Evolutionary conservation across 2,329 filamentous ascomycete genomes (phyloP), one percentile per base, ranked within the genome.

Genomic region (Stachybotrys echinatus): DNA sequence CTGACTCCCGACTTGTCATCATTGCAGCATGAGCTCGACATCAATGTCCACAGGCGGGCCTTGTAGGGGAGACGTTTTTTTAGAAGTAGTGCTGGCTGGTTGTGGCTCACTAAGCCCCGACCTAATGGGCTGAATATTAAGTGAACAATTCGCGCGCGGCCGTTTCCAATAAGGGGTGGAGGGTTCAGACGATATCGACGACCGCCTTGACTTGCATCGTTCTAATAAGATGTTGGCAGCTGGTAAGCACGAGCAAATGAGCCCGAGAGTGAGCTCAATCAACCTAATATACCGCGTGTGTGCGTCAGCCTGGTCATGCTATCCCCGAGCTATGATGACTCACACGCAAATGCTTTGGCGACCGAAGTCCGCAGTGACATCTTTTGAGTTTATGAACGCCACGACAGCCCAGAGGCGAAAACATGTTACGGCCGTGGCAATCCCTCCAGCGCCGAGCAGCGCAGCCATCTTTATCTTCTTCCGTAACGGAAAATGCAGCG

Each of bases 391-490:
- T 21, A 60, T 50, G 17, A 58, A 64, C 6, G 55, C 23, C 12
- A 60, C 49, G 8, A 57, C 54, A 21, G 57, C 48, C 21, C 58
- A 52, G 21, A 65, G 45, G 4, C 65, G 56, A 40, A 59, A 67
- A 2, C 57, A 50, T 17, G 65, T 66, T 6, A 64, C 59, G 4
- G 51, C 61, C 2, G 54, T 60, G 3, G 62, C 65, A 1, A 59
- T 54, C 1, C 64, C 64, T 2, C 66, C 65, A 1, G 61, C 57
- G 2, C 62, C 59, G 5, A 69, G 58, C 49, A 68, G 55, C 20
- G 53, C 49, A 5, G 56, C 52, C 22, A 70, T 63, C 49, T 64
- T 66, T 3, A 68, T n/a, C 52, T 67, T 70, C 50, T 64, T 65
- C 3, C 44, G 45, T 19, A 56, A 23, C 1, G 60, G 53, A 48